Evolutionary conservation across 2,329 filamentous ascomycete genomes (phyloP).

Genomic region (Fusarium coicis): DNA sequence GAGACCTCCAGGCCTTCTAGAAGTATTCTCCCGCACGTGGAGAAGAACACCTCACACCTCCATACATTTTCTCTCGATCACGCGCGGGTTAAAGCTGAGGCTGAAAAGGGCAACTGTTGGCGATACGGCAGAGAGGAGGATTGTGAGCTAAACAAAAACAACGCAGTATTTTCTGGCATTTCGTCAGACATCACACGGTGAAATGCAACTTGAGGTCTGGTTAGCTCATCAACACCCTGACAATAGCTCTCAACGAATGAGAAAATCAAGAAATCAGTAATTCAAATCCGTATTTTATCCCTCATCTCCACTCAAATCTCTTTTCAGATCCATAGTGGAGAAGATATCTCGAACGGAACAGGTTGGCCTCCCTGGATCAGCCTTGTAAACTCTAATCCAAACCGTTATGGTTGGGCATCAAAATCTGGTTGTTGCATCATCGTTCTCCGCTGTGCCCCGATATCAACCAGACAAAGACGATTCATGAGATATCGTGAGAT

Average conservation of each 20-base stretch:
- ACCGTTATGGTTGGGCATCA: constrained; percentile 29
- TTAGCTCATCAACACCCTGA: neutral
- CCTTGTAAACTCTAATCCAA: constrained; percentile 29
- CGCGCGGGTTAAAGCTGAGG: constrained; percentile 13
- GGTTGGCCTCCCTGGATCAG: constrained; percentile 19
- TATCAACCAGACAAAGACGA: constrained; percentile 11
- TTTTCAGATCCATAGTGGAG: constrained; percentile 9
- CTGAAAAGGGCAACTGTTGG: constrained; percentile 15
- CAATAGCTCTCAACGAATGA: constrained; percentile 1
- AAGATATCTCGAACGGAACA: constrained; percentile 2
- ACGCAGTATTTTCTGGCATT: constrained; percentile 10
- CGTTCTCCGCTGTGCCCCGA: constrained; percentile 14
- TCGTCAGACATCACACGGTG: neutral
- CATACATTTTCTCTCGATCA: constrained; percentile 24
- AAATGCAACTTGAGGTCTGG: neutral
- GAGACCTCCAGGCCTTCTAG: constrained; percentile 39
- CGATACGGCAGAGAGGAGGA: neutral
- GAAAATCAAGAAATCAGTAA: neutral
- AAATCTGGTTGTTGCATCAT: constrained; percentile 27
- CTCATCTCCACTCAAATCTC: constrained; percentile 20
- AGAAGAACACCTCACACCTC: constrained; percentile 8
- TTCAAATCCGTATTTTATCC: constrained; percentile 20
- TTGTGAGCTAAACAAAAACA: neutral
- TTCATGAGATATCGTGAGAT: neutral
- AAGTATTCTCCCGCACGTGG: constrained; percentile 42